These are phyloP conservation scores for Beauveria rudraprayagi DNA, from an alignment of 2,329 filamentous ascomycete genomes.

Conservation along the genomic window DNA sequence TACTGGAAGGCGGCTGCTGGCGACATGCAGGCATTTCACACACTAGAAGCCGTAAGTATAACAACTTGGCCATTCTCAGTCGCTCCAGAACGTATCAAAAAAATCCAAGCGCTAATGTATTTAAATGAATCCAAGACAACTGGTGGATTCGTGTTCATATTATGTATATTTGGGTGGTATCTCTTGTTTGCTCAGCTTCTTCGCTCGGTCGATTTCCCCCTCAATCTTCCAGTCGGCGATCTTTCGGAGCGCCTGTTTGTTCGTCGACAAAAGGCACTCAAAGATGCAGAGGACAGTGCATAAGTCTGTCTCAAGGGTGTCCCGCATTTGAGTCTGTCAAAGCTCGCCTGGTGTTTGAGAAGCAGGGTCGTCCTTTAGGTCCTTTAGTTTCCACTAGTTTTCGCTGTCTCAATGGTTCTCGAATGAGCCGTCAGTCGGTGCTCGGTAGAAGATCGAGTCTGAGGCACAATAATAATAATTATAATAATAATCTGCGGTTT, in stretches of 20 bases:
- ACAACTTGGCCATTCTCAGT: not conserved
- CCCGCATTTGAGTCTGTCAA: not conserved
- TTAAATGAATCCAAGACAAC: not conserved
- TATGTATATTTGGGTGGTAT: constrained; percentile 9
- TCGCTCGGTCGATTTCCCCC: constrained; percentile 1
- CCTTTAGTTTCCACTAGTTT: too few relatives aligned
- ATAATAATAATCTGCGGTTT: too few relatives aligned
- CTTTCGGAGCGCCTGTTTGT: not conserved
- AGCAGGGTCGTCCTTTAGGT: not conserved
- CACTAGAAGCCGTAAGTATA: not conserved
- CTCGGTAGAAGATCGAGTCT: not conserved
- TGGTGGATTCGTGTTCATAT: constrained; percentile 2
- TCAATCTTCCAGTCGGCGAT: constrained; percentile 5
- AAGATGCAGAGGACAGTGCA: not conserved
- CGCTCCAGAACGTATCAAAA: too few relatives aligned
- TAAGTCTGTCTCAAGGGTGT: not conserved
- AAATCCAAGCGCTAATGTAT: not conserved
- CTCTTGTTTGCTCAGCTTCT: constrained; percentile 7
- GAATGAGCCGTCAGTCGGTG: not conserved
- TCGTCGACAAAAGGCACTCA: not conserved
- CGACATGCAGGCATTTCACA: not conserved
- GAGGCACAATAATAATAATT: not conserved
- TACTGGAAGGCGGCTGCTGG: constrained; percentile 37
- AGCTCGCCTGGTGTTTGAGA: not conserved
- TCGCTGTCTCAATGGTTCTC: too few relatives aligned